Percentiles rank a stretch among this genome's conserved stretches.
Evolutionary conservation across 2,329 filamentous ascomycete species (phyloP).

Genomic region (Aspergillus thermomutatus): DNA sequence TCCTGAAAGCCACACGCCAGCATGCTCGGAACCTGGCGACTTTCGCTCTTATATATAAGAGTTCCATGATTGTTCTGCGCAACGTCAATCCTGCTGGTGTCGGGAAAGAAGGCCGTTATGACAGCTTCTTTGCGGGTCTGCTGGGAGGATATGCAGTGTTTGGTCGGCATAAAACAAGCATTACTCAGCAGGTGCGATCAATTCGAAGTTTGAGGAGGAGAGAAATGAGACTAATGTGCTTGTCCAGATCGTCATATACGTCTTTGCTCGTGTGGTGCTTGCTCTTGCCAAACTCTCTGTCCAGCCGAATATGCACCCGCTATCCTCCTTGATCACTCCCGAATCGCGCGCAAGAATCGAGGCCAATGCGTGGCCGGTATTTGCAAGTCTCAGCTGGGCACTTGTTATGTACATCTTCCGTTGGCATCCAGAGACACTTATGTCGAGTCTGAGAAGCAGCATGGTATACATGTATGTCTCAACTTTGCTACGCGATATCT

Average conservation of each 20-base stretch:
- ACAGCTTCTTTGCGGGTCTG: constrained; percentile 82
- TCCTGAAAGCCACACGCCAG: constrained; percentile 81
- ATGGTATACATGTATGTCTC: constrained; percentile 91
- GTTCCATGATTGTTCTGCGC: constrained; percentile 71
- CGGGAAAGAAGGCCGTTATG: constrained; percentile 66
- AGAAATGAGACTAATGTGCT: neutral
- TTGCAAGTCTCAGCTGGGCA: constrained; percentile 88
- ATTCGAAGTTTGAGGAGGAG: neutral
- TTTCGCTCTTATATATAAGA: constrained; percentile 90
- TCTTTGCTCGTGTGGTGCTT: constrained; percentile 87
- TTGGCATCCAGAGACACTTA: constrained; percentile 85
- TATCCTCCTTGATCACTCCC: constrained; percentile 42
- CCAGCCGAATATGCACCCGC: constrained; percentile 51
- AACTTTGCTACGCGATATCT: neutral
- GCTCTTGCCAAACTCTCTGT: constrained; percentile 80
- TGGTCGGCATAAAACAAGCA: constrained; percentile 71
- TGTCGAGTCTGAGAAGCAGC: constrained; percentile 85
- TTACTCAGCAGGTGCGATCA: constrained; percentile 66
- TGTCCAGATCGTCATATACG: constrained; percentile 88
- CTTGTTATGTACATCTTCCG: constrained; percentile 94
- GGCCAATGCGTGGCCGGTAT: constrained; percentile 83
- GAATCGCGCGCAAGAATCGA: constrained; percentile 51
- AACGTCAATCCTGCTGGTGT: constrained; percentile 45
- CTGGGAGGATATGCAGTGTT: constrained; percentile 92
- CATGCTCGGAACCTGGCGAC: constrained; percentile 89